Conservation (phyloP, 2,329 filamentous ascomycete species). For the Penicillium nordicum region DNA sequence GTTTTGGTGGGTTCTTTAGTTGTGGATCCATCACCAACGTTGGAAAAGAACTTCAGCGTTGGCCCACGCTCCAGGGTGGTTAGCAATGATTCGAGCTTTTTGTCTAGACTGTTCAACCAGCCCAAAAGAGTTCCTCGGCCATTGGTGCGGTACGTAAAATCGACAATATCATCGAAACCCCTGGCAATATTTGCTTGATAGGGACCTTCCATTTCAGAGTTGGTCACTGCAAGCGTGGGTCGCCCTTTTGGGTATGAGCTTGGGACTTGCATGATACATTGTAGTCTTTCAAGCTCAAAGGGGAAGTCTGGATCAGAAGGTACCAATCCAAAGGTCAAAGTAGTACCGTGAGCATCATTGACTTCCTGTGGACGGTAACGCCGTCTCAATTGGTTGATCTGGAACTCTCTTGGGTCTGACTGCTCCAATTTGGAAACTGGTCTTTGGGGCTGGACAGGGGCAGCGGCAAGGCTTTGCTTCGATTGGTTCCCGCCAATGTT, state of each 20-base stretch:
- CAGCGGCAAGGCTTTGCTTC: slow-evolving; percentile 39
- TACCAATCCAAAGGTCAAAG: slow-evolving; percentile 61
- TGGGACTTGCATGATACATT: slow-evolving; percentile 67
- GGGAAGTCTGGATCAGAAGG: slow-evolving; percentile 83
- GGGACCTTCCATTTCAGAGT: slow-evolving; percentile 67
- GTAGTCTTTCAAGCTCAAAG: slow-evolving; percentile 67
- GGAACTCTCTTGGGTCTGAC: slow-evolving; percentile 68
- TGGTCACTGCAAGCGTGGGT: slow-evolving; percentile 62
- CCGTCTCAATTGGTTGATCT: slow-evolving; percentile 68
- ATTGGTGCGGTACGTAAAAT: slow-evolving; percentile 47
- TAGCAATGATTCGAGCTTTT: slow-evolving; percentile 66
- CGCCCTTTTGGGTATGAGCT: slow-evolving; percentile 56
- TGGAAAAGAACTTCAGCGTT: slow-evolving; percentile 66
- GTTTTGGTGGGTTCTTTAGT: slow-evolving; percentile 28
- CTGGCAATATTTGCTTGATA: slow-evolving; percentile 74
- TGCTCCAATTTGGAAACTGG: slow-evolving; percentile 63
- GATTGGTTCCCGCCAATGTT: slow-evolving; percentile 24
- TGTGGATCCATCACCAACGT: slow-evolving; percentile 43
- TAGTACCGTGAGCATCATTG: slow-evolving; percentile 50
- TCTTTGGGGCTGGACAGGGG: slow-evolving; percentile 49
- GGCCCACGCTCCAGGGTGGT: slow-evolving; percentile 67
- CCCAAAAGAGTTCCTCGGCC: slow-evolving; percentile 56
- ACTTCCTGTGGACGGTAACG: slow-evolving; percentile 57
- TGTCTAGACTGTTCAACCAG: slow-evolving; percentile 68
- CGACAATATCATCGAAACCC: slow-evolving; percentile 65